Conservation (phyloP, 345 rosid species). For the Barbarea vulgaris region DNA sequence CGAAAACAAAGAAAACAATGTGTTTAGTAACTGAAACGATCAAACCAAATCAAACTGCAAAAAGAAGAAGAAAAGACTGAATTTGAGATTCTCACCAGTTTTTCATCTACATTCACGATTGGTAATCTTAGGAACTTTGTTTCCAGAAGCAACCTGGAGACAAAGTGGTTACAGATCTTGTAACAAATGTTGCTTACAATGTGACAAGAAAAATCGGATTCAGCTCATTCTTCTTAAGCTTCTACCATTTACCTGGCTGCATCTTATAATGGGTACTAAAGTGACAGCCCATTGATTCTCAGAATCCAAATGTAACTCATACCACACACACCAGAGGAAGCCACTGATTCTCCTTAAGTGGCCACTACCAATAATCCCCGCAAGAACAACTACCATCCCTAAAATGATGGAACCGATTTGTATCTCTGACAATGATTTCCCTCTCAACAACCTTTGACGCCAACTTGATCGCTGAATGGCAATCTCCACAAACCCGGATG, state of each 20-base stretch:
- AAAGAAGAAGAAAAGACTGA: not conserved
- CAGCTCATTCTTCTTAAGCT: not conserved
- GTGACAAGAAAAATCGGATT: not conserved
- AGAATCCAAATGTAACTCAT: not conserved
- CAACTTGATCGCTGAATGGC: conserved; percentile 67
- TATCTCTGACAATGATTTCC: conserved; percentile 66
- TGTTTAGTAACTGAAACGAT: not conserved
- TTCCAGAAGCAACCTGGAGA: conserved; percentile 74
- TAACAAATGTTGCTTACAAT: not conserved
- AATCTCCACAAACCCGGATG: conserved; percentile 69
- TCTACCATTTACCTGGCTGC: conserved; percentile 64
- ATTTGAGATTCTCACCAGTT: conserved; percentile 52
- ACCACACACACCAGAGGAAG: not conserved
- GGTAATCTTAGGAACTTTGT: conserved; percentile 82
- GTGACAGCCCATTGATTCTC: not conserved
- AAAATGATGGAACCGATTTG: conserved; percentile 73
- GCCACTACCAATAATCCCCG: conserved; percentile 62
- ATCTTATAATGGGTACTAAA: conserved; percentile 40
- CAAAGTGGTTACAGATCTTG: not conserved
- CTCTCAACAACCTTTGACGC: conserved; percentile 55
- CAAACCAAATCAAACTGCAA: conserved; percentile 2
- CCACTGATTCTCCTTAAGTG: conserved; percentile 16
- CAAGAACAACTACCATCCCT: conserved; percentile 61
- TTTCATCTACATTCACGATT: conserved; percentile 70
- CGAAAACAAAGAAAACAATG: conserved; percentile 7